phyloP scores from a whole-genome alignment of 2,329 filamentous ascomycete species.

The Ophiostoma angusticollis region DNA sequence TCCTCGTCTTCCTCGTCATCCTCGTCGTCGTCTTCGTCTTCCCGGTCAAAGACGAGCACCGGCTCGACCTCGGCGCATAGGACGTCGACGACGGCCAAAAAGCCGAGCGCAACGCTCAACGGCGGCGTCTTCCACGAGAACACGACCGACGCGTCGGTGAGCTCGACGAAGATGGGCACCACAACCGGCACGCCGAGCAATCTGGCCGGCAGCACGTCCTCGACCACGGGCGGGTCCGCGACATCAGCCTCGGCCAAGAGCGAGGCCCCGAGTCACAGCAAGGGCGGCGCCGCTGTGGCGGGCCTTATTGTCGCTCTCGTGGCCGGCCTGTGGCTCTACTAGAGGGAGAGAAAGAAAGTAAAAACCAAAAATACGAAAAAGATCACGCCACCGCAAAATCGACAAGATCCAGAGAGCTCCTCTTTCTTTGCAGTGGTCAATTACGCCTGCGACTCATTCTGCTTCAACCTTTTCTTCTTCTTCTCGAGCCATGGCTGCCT shows the following conservation, averaged over 20 bases:
- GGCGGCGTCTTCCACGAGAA: conserved; percentile 45
- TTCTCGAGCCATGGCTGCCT: conserved; percentile 11
- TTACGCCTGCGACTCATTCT: too few species aligned
- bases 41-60: conserved; percentile 3
- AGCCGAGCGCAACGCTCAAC: conserved; percentile 15
- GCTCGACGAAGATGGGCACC: background rate
- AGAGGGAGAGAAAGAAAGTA: background rate
- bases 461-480: background rate
- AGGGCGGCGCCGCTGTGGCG: conserved; percentile 37
- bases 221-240: conserved; percentile 15
- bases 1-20: conserved; percentile 11
- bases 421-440: too few species aligned
- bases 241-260: conserved; percentile 21
- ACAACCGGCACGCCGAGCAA: conserved; percentile 1
- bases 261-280: conserved; percentile 30
- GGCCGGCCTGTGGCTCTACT: conserved; percentile 38
- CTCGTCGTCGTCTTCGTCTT: conserved; percentile 19
- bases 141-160: conserved; percentile 13
- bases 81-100: conserved; percentile 1
- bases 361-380: background rate
- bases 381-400: background rate
- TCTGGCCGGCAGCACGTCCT: conserved; percentile 2
- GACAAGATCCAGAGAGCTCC: background rate
- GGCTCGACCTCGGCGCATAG: conserved; percentile 10
- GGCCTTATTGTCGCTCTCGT: conserved; percentile 44